Base-by-base conservation (phyloP, 306 rosid species). In the Fragaria vesca region DNA sequence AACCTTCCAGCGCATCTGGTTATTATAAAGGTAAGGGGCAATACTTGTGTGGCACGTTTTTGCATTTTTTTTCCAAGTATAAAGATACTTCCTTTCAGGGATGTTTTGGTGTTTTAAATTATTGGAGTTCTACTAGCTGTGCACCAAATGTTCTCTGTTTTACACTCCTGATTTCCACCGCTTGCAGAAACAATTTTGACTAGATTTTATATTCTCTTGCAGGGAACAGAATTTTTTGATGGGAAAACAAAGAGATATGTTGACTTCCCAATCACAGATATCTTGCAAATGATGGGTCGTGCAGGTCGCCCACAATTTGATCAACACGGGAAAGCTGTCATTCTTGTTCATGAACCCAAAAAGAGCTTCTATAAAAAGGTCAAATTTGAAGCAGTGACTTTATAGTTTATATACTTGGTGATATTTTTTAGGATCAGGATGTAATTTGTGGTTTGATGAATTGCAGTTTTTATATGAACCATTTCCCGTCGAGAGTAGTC, bases 241-340 rank as follows among this genome's bases (percentile, higher is more conserved):
- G 98, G 97, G 79, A 94, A 94, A 77, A 34, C 95, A 10, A 94
- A 94, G 89, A 88, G 98, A 78, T 94, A 94, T 69, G 95, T 94
- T 75, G 97, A 94, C 86, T 94, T 94, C 79, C 98, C 98, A 69
- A 94, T 94, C 87, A 94, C 97, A 61, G 98, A 94, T 89, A 94
- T 92, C 82, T 77, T 94, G 86, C 98, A 94, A 87, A 94, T 94
- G 97, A 94, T 94, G 98, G 98, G 98, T 76, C 97, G 98, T 78
- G 98, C 98, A 72, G 98, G 98, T 45, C 95, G 97, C 66, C 98
- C 98, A 69, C 98, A 94, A 76, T 94, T 81, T 88, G 98, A 94
- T 84, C 98, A 94, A 76, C 97, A 94, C 55, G 98, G 98, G 83
- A 94, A 94, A 86, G 97, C 98, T 46, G 98, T 94, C 78, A 92